A percentile compares a stretch with the other conserved stretches of the same genome.
phyloP scores from a whole-genome alignment of 148 eudicot species.

The Rhododendron williamsianum region DNA sequence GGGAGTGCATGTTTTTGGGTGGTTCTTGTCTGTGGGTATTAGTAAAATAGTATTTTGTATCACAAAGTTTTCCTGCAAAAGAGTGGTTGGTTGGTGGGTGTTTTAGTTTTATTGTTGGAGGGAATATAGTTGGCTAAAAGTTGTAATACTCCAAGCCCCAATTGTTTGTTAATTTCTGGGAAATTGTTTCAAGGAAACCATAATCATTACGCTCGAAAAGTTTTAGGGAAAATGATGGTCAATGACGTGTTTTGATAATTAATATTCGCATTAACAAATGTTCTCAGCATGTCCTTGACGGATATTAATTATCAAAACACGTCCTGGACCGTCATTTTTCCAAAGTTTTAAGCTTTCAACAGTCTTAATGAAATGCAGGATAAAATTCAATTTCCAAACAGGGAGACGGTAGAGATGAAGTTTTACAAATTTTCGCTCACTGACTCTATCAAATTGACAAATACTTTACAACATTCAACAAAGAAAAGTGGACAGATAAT shows the following conservation, averaged over 20 bases:
- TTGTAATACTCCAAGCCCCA: neutral
- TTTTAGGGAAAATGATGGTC: too few relatives aligned
- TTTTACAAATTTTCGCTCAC: neutral
- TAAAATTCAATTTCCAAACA: too few relatives aligned
- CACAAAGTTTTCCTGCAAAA: conserved; percentile 31
- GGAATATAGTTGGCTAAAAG: neutral
- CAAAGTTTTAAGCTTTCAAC: neutral
- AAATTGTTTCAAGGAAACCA: too few relatives aligned
- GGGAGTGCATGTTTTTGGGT: neutral
- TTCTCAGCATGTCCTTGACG: too few relatives aligned
- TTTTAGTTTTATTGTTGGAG: neutral
- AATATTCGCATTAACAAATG: too few relatives aligned
- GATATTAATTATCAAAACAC: too few relatives aligned
- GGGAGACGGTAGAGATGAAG: neutral
- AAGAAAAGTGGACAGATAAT: neutral
- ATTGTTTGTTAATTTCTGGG: neutral
- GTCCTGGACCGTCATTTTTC: too few relatives aligned
- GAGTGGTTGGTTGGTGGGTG: conserved; percentile 29
- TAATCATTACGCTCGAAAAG: too few relatives aligned
- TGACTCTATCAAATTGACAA: neutral
- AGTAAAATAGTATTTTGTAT: conserved; percentile 3
- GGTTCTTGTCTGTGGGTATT: neutral
- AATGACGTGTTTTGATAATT: too few relatives aligned
- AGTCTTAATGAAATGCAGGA: neutral
- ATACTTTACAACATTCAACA: neutral